Evolutionary conservation across 2,329 filamentous ascomycete species (phyloP), one percentile per base, ranked within the genome.

Genomic region (Parastagonospora avenae): DNA sequence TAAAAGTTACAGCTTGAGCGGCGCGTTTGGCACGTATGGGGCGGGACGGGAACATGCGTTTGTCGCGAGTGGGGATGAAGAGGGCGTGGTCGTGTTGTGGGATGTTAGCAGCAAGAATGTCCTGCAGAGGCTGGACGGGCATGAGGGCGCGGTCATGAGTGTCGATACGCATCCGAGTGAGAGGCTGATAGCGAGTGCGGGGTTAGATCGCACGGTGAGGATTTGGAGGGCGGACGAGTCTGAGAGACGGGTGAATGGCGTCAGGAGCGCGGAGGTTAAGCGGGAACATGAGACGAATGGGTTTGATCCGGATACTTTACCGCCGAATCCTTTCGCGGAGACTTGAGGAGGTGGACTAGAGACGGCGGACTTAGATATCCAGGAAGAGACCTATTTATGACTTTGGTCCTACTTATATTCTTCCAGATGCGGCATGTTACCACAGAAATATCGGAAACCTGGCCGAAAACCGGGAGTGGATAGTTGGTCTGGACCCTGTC

Each of bases 61-160:
- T 64, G 84, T 92, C 12, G 89, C 87, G 0, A 89, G 89, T 30
- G 91, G 92, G 0, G 95, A 91, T 71, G 93, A 97, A 71, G 91
- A 97, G 64, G 91, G 92, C 12, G 84, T 85, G 40, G 83, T 96
- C 9, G 79, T 96, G 12, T 82, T 96, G 46, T 99, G 94, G 94
- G 92, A 97, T 64, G 91, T 97, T 11, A 86, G 84, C 54, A 90
- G 81, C 67, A 99, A 97, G 74, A 86, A 89, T 48, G 77, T 96
- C 2, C 77, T 97, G 15, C 92, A 97, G 79, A 76, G 78, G 15
- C 67, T 85, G 8, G 74, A 80, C 24, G 72, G 80, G 1, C 83
- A 85, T 54, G 79, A 81, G 1, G 85, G 83, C 36, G 79, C 81
- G 3, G 82, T 89, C 5, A 70, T 87, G 31, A 78, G 80, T 0